Evolutionary conservation across 1,284 basidiomycete genomes (phyloP).

Genomic region (Cutaneotrichosporon sp.): DNA sequence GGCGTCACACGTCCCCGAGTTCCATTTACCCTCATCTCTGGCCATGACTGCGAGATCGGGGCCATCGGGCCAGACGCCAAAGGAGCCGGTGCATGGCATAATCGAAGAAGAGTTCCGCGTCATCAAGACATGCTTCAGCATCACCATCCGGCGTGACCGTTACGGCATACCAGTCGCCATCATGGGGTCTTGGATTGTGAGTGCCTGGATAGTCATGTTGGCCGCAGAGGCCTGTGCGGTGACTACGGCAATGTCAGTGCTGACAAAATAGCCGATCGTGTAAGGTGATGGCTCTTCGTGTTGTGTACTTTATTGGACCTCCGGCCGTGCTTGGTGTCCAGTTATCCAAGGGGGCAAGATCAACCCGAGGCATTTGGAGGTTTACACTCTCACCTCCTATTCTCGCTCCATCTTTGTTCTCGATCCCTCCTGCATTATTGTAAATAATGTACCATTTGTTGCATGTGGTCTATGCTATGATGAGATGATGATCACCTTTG

Average conservation of each 20-base stretch:
- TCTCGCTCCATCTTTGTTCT: not conserved
- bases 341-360: too few relatives aligned
- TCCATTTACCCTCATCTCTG: conserved; percentile 2
- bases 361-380: too few relatives aligned
- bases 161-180: conserved; percentile 86
- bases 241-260: not conserved
- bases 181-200: conserved; percentile 56
- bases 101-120: conserved; percentile 60
- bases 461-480: too few relatives aligned
- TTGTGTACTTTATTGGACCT: too few relatives aligned
- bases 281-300: not conserved
- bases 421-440: not conserved
- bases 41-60: not conserved
- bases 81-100: not conserved
- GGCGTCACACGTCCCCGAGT: conserved; percentile 2
- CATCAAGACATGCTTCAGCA: conserved; percentile 90
- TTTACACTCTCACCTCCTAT: too few relatives aligned
- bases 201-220: too few relatives aligned
- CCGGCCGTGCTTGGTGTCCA: too few relatives aligned
- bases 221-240: too few relatives aligned
- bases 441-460: too few relatives aligned
- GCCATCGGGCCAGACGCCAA: conserved; percentile 11
- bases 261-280: conserved; percentile 8
- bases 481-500: too few relatives aligned
- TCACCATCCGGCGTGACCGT: conserved; percentile 80